phyloP scores from a whole-genome alignment of 345 rosid genomes.

The Eucalyptus tenuipes region DNA sequence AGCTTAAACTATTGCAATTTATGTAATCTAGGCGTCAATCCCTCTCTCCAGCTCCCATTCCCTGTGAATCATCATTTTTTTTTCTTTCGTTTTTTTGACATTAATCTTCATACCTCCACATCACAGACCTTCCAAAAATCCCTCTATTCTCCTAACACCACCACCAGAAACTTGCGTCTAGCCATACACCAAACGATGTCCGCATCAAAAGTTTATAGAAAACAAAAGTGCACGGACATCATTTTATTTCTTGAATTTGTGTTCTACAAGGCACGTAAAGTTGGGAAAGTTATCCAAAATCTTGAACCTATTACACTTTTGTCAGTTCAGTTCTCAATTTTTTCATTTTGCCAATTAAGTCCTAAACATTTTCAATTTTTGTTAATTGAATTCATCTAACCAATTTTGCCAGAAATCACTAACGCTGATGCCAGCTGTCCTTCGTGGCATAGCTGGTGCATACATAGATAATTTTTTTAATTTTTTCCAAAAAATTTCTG shows the following conservation, averaged over 20 bases:
- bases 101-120: neutral
- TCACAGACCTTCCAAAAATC: neutral
- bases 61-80: neutral
- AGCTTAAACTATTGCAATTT: neutral
- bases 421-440: rapidly evolving
- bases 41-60: neutral
- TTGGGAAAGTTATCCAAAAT: too few relatives aligned
- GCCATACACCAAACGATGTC: neutral
- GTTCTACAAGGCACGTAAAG: neutral
- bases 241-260: too few relatives aligned
- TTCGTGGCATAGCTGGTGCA: rapidly evolving
- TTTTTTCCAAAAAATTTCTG: too few relatives aligned
- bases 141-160: neutral
- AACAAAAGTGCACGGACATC: neutral
- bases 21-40: neutral
- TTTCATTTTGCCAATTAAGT: too few relatives aligned
- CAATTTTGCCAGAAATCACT: too few relatives aligned
- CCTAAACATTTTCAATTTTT: too few relatives aligned
- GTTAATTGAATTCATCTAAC: too few relatives aligned
- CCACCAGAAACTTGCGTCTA: neutral
- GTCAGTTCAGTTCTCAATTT: rapidly evolving
- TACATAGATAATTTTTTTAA: too few relatives aligned
- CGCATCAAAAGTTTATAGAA: neutral
- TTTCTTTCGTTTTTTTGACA: neutral
- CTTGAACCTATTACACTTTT: too few relatives aligned